These are phyloP conservation scores for Nakataea oryzae DNA, from an alignment of 2,329 filamentous ascomycete species.

Conservation along the genomic window DNA sequence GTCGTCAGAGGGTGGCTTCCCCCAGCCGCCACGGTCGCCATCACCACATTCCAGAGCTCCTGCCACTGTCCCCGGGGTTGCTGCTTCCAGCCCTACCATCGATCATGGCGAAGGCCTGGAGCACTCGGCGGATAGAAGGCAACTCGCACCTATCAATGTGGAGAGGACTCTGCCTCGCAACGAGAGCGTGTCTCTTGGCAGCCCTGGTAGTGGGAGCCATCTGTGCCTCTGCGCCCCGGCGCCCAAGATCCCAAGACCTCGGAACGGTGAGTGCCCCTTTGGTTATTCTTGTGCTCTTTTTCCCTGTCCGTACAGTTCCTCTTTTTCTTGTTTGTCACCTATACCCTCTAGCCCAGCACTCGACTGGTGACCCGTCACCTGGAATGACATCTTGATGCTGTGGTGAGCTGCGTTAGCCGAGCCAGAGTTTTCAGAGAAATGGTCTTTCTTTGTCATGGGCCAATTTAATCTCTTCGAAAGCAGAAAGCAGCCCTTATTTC, in stretches of 20 bases:
- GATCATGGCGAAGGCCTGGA: neutral
- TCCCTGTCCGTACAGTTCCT: neutral
- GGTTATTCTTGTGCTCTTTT: conserved; percentile 4
- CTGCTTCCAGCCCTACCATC: no score
- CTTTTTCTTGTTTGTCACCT: neutral
- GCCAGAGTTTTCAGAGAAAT: neutral
- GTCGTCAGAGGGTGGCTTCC: neutral
- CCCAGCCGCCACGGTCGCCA: neutral
- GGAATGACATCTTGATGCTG: neutral
- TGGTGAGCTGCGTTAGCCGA: neutral
- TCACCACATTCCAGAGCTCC: neutral
- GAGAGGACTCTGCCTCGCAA: neutral
- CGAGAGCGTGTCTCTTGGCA: neutral
- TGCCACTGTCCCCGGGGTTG: no score
- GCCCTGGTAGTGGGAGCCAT: conserved; percentile 21
- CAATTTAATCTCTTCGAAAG: neutral
- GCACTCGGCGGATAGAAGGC: neutral
- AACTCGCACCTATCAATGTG: neutral
- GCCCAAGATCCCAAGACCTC: conserved; percentile 46
- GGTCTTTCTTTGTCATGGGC: neutral
- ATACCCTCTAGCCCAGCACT: no score
- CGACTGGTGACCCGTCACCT: no score
- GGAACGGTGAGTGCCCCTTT: conserved; percentile 39
- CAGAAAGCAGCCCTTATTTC: neutral
- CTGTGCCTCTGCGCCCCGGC: conserved; percentile 47